These are phyloP conservation scores for Geotrichum aggregatum DNA, from an alignment of 1,139 yeast species.

Conservation along the genomic window DNA sequence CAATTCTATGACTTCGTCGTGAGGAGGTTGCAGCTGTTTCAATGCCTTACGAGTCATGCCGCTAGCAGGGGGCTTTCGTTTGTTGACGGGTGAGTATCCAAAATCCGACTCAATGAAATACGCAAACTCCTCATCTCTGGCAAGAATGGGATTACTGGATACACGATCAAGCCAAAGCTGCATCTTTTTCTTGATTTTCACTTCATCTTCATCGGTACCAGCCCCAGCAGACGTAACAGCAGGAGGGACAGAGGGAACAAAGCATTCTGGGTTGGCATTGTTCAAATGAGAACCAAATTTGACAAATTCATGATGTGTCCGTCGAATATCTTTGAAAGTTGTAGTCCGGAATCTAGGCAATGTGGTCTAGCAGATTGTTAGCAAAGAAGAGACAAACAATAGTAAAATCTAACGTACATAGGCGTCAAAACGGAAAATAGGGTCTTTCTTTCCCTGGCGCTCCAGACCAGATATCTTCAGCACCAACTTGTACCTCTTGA, in stretches of 20 bases:
- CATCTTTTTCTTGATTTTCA: conserved; percentile 54
- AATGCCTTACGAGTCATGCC: conserved; percentile 84
- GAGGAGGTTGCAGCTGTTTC: conserved; percentile 88
- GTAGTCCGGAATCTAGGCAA: conserved; percentile 74
- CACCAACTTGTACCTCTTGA: conserved; percentile 37
- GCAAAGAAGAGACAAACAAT: neutral
- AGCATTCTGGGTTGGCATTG: conserved; percentile 82
- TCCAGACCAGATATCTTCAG: conserved; percentile 48
- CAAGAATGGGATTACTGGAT: conserved; percentile 66
- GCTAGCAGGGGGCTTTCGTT: conserved; percentile 59
- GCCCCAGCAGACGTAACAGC: conserved; percentile 73
- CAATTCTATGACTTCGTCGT: conserved; percentile 75
- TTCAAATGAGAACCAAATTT: conserved; percentile 73
- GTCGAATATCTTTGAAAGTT: conserved; percentile 66
- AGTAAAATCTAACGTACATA: conserved; percentile 21
- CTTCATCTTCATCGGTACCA: conserved; percentile 76
- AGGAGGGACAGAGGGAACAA: conserved; percentile 83
- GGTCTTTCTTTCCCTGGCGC: conserved; percentile 49
- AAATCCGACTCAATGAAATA: conserved; percentile 86
- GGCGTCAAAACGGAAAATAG: conserved; percentile 49
- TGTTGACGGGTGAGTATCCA: conserved; percentile 49
- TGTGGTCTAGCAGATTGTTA: conserved; percentile 40
- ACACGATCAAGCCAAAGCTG: conserved; percentile 87
- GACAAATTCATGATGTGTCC: conserved; percentile 75
- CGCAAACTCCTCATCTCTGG: conserved; percentile 83